Percentiles rank a stretch among this genome's conserved stretches.
Conservation (phyloP, 1,139 yeast species). For the Eremothecium cymbalariae region DNA sequence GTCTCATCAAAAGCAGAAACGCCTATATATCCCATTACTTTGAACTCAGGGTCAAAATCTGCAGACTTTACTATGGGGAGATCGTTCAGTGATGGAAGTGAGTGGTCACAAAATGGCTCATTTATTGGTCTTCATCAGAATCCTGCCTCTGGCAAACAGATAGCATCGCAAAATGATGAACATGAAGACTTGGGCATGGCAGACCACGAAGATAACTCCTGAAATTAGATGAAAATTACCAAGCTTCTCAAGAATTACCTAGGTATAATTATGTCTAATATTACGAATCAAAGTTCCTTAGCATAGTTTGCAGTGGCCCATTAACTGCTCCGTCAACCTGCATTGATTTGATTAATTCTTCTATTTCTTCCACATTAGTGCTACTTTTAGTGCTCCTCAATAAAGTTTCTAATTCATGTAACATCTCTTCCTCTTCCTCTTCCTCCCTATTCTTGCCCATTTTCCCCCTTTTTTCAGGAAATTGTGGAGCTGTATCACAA, state of each 20-base stretch:
- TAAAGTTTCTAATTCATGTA: constrained; percentile 17
- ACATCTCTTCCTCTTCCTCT: constrained; percentile 8
- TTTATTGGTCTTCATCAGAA: too few relatives aligned
- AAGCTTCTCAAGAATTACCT: too few relatives aligned
- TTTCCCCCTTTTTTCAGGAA: too few relatives aligned
- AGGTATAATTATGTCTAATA: background rate
- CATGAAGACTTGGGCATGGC: constrained; percentile 21
- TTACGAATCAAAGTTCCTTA: constrained; percentile 9
- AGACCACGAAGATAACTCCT: constrained; percentile 24
- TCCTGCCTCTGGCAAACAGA: too few relatives aligned
- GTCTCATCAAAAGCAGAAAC: constrained; percentile 12
- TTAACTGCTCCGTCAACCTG: constrained; percentile 30
- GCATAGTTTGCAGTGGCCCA: constrained; percentile 30
- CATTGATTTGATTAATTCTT: constrained; percentile 23
- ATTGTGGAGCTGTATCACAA: too few relatives aligned
- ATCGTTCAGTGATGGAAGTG: constrained; percentile 21
- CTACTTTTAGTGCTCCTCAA: constrained; percentile 17
- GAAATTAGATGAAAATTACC: too few relatives aligned
- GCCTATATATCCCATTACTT: constrained; percentile 7
- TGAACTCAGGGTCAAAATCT: constrained; percentile 8
- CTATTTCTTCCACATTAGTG: constrained; percentile 25
- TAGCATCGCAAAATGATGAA: constrained; percentile 8
- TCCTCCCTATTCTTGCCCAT: too few relatives aligned
- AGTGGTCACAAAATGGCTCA: constrained; percentile 19
- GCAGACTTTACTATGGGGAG: constrained; percentile 8